A percentile compares a stretch with the other conserved stretches of the same genome.
Evolutionary conservation across 139 green algal species (phyloP).

Genomic region (Chlamydomonas incerta): DNA sequence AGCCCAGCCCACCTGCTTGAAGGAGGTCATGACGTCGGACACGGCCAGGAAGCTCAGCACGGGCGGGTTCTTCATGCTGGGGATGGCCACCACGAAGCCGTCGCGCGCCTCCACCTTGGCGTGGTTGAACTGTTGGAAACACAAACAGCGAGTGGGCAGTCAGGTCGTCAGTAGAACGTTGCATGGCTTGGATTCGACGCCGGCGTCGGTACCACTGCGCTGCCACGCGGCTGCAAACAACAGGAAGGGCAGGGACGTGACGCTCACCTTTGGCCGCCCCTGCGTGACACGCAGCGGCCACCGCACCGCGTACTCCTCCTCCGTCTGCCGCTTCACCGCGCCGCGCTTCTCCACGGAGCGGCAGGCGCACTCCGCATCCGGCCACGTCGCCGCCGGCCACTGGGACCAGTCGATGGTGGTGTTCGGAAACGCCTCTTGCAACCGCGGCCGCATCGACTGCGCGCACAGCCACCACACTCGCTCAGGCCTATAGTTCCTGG

Average conservation of each 20-base stretch:
- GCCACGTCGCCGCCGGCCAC: constrained; percentile 21
- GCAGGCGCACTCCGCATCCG: constrained; percentile 9
- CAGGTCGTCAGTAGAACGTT: no score
- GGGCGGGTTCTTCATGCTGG: constrained; percentile 33
- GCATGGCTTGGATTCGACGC: background rate
- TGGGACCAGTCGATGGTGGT: constrained; percentile 6
- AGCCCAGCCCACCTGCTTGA: constrained; percentile 39
- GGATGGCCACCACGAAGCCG: constrained; percentile 35
- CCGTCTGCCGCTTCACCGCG: constrained; percentile 33
- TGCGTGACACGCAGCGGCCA: constrained; percentile 38
- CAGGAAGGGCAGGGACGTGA: no score
- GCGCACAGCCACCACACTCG: no score
- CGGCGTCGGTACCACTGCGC: no score
- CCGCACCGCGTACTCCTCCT: constrained; percentile 35
- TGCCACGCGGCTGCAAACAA: background rate
- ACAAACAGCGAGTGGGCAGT: no score
- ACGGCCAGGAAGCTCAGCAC: constrained; percentile 41
- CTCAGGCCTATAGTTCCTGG: background rate
- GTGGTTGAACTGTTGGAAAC: constrained; percentile 39
- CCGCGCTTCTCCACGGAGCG: constrained; percentile 38
- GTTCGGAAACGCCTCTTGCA: constrained; percentile 19
- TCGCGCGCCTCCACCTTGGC: constrained; percentile 40
- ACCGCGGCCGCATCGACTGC: constrained; percentile 30
- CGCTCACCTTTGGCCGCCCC: constrained; percentile 26
- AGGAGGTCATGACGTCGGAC: constrained; percentile 37